Evolutionary conservation across 2,329 filamentous ascomycete genomes (phyloP).

Genomic region (Xylariaceae sp.): DNA sequence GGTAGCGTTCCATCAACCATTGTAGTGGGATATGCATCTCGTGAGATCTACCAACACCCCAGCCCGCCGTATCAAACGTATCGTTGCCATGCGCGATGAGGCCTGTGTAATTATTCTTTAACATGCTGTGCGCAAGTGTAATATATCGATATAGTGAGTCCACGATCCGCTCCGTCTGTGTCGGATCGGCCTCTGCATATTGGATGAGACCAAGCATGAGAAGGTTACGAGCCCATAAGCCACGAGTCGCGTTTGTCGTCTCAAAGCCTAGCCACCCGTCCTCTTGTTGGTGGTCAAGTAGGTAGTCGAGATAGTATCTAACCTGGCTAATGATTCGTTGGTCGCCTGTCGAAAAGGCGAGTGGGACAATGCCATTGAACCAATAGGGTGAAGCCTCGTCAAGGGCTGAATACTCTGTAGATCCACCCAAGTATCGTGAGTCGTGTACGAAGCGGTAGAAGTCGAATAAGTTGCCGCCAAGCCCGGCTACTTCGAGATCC

Average conservation of each 20-base stretch:
- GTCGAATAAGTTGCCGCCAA: conserved; percentile 38
- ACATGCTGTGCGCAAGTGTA: conserved; percentile 49
- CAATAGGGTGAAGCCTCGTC: conserved; percentile 56
- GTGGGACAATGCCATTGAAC: conserved; percentile 55
- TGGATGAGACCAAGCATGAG: conserved; percentile 48
- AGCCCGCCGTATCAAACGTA: conserved; percentile 35
- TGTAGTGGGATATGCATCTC: conserved; percentile 39
- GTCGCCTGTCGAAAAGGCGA: conserved; percentile 49
- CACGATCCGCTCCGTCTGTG: conserved; percentile 41
- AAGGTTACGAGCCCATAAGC: conserved; percentile 51
- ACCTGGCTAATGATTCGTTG: conserved; percentile 47
- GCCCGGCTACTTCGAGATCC: conserved; percentile 22
- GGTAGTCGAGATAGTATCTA: conserved; percentile 40
- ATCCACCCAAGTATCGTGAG: conserved; percentile 49
- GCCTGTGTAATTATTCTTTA: conserved; percentile 49
- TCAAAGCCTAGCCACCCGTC: conserved; percentile 60
- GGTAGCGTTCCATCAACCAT: conserved; percentile 36
- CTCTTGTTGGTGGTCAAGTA: conserved; percentile 44
- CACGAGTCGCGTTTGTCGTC: conserved; percentile 36
- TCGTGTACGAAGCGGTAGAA: conserved; percentile 54
- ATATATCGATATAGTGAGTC: conserved; percentile 48
- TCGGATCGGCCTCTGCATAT: conserved; percentile 45
- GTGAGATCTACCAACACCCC: conserved; percentile 35
- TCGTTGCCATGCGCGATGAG: conserved; percentile 43
- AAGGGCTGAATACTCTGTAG: conserved; percentile 47